Base-by-base conservation (phyloP, 2,329 filamentous ascomycete genomes). In the Fusarium hostae region DNA sequence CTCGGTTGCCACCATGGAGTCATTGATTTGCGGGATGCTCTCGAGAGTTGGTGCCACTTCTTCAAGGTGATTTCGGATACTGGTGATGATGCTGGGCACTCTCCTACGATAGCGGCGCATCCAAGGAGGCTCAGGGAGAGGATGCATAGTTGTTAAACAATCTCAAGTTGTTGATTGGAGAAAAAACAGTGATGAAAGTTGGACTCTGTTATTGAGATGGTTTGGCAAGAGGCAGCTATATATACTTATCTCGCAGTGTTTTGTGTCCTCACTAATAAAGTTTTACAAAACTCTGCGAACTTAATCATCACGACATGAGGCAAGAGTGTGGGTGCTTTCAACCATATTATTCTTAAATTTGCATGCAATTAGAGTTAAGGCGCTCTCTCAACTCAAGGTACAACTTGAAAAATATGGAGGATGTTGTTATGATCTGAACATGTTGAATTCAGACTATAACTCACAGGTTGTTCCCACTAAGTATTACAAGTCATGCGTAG, bases 11-110 rank as follows among this genome's bases (percentile, higher is more conserved):
- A 37, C 13, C 41, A 58, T 65, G 3, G 39, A 6, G 7, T 9
- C 3, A 2, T 66, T 30, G 12, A 72, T 9, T 18, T 71, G 35
- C 0, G 35, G 68, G 4, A 72, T 72, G 8, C 52, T 72, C 3
- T 72, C 30, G 4, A 69, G 15, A 11, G 64, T 72, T 5, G 68
- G 64, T 13, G 47, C 13, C 13, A 59, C 59, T 41, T 26, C 56
- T 2, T 20, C 5, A 4, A 59, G 55, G 1, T 48, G 64, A 5
- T 41, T 4, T 26, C 51, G 45, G 30, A 71, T 62, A 9, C 59
- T 69, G 12, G 55, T n/a, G 39, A 71, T 68, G 43, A 61, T 37
- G 1, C 32, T 35, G 2, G 68, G 63, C 28, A 68, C 37, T 3
- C 3, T 15, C 13, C 15, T 11, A 1, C 11, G 5, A 15, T 71